phyloP scores from a whole-genome alignment of 176 grass and related monocot genomes.

The Oropetium thomaeum region DNA sequence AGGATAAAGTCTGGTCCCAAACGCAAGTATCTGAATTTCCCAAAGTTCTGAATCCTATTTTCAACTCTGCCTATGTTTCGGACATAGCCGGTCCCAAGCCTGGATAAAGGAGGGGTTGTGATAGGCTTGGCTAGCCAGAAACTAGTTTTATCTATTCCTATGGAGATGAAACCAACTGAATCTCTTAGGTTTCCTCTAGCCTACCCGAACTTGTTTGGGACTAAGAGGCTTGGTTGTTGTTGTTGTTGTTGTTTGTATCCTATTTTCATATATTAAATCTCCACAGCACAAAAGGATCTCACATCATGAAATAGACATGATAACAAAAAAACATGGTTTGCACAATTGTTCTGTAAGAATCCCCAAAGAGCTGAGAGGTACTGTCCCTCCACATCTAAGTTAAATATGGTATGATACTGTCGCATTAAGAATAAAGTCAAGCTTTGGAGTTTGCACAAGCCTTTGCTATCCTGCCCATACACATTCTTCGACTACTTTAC shows the following conservation, averaged over 20 bases:
- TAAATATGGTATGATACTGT: background rate
- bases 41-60: background rate
- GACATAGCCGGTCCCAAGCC: too few relatives aligned
- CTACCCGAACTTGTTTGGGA: too few relatives aligned
- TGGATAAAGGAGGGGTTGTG: too few relatives aligned
- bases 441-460: background rate
- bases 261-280: background rate
- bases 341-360: background rate
- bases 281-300: background rate
- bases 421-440: background rate
- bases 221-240: too few relatives aligned
- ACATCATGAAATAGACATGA: background rate
- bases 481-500: background rate
- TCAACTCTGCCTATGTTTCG: too few relatives aligned
- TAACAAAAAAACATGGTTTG: background rate
- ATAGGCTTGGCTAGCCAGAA: too few relatives aligned
- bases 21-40: background rate
- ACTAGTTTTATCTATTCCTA: too few relatives aligned
- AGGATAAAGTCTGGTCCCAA: background rate
- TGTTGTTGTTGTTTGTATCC: too few relatives aligned
- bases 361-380: background rate
- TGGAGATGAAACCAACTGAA: too few relatives aligned
- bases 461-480: background rate
- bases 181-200: too few relatives aligned
- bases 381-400: background rate